Evolutionary conservation across 331 rosid genomes (phyloP).

Genomic region (Acacia concinna): DNA sequence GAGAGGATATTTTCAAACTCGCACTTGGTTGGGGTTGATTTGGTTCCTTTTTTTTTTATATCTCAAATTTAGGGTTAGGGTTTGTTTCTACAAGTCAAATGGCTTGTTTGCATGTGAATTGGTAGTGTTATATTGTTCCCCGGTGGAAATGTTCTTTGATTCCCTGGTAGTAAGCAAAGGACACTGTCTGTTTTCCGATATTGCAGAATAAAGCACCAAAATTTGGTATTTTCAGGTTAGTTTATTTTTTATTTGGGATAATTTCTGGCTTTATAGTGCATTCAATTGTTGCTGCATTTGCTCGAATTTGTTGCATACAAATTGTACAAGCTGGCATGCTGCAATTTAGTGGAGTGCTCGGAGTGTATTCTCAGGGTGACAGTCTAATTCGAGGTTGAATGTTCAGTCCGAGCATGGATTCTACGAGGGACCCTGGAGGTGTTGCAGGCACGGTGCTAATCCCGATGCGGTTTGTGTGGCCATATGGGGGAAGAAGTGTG

Average conservation of each 20-base stretch:
- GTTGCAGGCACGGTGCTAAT: conserved; percentile 67
- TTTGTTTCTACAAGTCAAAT: conserved; percentile 36
- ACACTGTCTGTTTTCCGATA: conserved; percentile 29
- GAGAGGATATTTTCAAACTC: conserved; percentile 39
- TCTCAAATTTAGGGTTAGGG: conserved; percentile 48
- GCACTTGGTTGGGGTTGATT: conserved; percentile 37
- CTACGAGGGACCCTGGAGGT: conserved; percentile 56
- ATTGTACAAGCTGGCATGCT: conserved; percentile 37
- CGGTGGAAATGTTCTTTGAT: conserved; percentile 30
- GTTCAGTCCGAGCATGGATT: conserved; percentile 78
- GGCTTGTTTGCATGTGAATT: conserved; percentile 44
- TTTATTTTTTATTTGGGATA: conserved; percentile 30
- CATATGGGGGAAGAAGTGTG: conserved; percentile 84
- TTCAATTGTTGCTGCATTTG: conserved; percentile 49
- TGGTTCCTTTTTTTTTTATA: conserved; percentile 32
- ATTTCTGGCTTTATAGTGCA: conserved; percentile 36
- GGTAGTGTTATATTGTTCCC: conserved; percentile 33
- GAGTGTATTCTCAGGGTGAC: conserved; percentile 42
- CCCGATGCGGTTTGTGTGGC: conserved; percentile 97
- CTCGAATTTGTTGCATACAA: conserved; percentile 22
- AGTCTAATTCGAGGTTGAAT: conserved; percentile 42
- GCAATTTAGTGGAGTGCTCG: conserved; percentile 45
- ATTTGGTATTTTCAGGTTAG: conserved; percentile 2
- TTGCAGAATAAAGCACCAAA: conserved; percentile 14
- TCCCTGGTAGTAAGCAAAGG: conserved; percentile 32